Percentiles rank a stretch among this genome's conserved stretches.
Conservation (phyloP, 306 rosid genomes). For the Chamaecrista fasciculata region DNA sequence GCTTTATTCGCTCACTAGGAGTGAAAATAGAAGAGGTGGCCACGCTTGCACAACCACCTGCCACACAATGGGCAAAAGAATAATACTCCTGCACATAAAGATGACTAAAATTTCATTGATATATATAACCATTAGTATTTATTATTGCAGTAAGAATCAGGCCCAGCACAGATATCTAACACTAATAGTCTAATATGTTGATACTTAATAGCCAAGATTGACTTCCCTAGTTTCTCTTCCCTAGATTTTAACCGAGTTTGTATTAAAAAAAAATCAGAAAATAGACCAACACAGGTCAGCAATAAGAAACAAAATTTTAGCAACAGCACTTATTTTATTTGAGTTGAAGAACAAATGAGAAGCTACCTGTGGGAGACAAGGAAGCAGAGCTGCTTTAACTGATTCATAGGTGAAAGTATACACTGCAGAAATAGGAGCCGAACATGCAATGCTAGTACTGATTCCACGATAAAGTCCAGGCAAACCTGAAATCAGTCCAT, state of each 20-base stretch:
- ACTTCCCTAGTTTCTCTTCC: conserved; percentile 17
- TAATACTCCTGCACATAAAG: conserved; percentile 64
- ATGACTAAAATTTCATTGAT: conserved; percentile 32
- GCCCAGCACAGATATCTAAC: conserved; percentile 4
- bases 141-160: conserved; percentile 1
- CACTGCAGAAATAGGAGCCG: conserved; percentile 95
- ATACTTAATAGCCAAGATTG: conserved; percentile 3
- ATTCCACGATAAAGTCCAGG: conserved; percentile 93
- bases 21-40: conserved; percentile 96
- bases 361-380: conserved; percentile 69
- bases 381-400: conserved; percentile 83
- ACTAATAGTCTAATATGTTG: conserved; percentile 16
- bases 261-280: conserved; percentile 1
- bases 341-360: conserved; percentile 22
- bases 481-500: conserved; percentile 62
- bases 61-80: conserved; percentile 77
- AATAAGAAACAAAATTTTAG: conserved; percentile 4
- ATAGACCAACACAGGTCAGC: conserved; percentile 18
- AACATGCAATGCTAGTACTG: conserved; percentile 74
- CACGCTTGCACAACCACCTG: conserved; percentile 94
- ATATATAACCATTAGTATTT: conserved; percentile 8
- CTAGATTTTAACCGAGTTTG: conserved; percentile 10
- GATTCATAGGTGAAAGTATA: conserved; percentile 93
- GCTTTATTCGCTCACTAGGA: conserved; percentile 95
- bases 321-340: conserved; percentile 20